A percentile compares a stretch with the other conserved stretches of the same genome.
Conservation (phyloP, 495 filamentous ascomycete species). For the Talaromyces trachyspermus region DNA sequence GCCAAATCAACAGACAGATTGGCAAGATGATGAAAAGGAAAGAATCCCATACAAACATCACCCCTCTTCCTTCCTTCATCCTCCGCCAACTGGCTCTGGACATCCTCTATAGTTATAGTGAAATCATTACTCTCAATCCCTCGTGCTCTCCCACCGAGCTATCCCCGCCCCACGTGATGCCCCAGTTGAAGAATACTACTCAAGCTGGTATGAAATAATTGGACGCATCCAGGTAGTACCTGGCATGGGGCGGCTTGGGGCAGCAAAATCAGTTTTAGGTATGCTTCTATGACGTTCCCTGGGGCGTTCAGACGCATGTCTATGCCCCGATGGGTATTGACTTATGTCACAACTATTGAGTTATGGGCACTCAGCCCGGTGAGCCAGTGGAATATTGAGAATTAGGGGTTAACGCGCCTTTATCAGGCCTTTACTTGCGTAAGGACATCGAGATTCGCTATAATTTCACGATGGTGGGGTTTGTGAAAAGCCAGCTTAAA, state of each 20-base stretch:
- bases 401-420: slow-evolving; percentile 42
- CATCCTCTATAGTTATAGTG: slow-evolving; percentile 62
- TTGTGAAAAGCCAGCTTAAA: slow-evolving; percentile 70
- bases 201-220: slow-evolving; percentile 56
- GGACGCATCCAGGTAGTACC: slow-evolving; percentile 71
- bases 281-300: slow-evolving; percentile 62
- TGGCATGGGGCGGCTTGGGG: slow-evolving; percentile 51
- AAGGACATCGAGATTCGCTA: slow-evolving; percentile 74
- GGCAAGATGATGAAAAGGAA: slow-evolving; percentile 9
- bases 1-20: too few relatives aligned
- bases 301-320: slow-evolving; percentile 66
- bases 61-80: slow-evolving; percentile 58
- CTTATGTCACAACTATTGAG: slow-evolving; percentile 62
- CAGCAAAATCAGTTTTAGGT: slow-evolving; percentile 60
- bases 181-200: slow-evolving; percentile 56
- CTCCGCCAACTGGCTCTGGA: slow-evolving; percentile 58
- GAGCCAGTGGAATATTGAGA: slow-evolving; percentile 53
- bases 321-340: slow-evolving; percentile 64
- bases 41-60: slow-evolving; percentile 60
- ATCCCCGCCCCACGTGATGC: slow-evolving; percentile 59
- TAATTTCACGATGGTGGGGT: slow-evolving; percentile 64
- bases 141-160: slow-evolving; percentile 60
- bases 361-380: slow-evolving; percentile 51
- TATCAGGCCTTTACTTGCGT: slow-evolving; percentile 60
- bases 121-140: slow-evolving; percentile 81